These are phyloP conservation scores for Chloranthus sessilifolius DNA, from an alignment of 164 flowering plant genomes.

Conservation along the genomic window DNA sequence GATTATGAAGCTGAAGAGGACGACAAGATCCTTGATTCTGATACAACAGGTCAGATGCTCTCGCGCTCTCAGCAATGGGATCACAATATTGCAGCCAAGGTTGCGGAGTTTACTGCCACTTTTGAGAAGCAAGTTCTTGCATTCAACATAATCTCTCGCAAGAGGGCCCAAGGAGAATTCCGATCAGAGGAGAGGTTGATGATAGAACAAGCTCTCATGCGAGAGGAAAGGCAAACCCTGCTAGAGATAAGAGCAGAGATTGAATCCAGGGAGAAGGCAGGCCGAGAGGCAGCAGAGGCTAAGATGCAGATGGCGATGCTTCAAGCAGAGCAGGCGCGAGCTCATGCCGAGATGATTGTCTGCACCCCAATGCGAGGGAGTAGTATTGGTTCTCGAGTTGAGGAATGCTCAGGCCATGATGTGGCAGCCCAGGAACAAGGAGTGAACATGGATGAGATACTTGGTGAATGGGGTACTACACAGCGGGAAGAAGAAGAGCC, in stretches of 20 bases:
- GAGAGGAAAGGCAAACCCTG: constrained; percentile 73
- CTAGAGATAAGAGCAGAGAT: constrained; percentile 68
- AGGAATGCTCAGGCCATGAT: constrained; percentile 35
- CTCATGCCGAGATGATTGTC: constrained; percentile 63
- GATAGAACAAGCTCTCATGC: constrained; percentile 89
- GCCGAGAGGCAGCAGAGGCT: constrained; percentile 70
- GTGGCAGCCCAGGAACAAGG: constrained; percentile 57
- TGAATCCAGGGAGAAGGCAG: constrained; percentile 81
- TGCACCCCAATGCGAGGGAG: constrained; percentile 69
- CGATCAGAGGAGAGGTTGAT: constrained; percentile 90
- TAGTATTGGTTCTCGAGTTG: constrained; percentile 56
- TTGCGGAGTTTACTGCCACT: constrained; percentile 73
- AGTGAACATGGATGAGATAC: constrained; percentile 57
- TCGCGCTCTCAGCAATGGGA: constrained; percentile 97
- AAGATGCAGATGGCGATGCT: constrained; percentile 76
- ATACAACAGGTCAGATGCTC: constrained; percentile 71
- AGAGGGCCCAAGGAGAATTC: constrained; percentile 75
- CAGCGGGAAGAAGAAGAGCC: constrained; percentile 91
- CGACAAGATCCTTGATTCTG: constrained; percentile 90
- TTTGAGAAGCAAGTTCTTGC: constrained; percentile 93
- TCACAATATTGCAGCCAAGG: constrained; percentile 76
- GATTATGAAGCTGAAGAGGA: constrained; percentile 97
- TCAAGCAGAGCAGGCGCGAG: constrained; percentile 83
- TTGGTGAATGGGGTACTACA: constrained; percentile 75
- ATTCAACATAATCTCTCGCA: constrained; percentile 84